These are phyloP conservation scores for Chytriomyces hyalinus DNA, from an alignment of 192 early-diverging fungal genomes.

Conservation along the genomic window DNA sequence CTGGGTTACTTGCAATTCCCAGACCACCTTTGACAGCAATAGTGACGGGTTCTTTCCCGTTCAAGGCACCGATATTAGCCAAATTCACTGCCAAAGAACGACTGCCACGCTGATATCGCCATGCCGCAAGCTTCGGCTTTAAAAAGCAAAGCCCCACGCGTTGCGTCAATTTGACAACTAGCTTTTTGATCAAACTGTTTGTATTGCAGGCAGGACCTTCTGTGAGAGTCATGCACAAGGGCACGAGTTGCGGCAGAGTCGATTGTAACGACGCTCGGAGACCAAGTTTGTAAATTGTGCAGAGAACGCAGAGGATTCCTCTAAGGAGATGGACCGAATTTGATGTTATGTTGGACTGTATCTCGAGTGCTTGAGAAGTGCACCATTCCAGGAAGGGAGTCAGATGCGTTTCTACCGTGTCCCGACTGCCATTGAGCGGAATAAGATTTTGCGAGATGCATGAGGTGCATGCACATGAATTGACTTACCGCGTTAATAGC, in stretches of 20 bases:
- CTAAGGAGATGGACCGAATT: slow-evolving; percentile 1
- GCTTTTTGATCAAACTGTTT: slow-evolving; percentile 80
- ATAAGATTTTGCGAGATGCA: neutral
- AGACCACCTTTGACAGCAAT: neutral
- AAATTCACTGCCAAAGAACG: slow-evolving; percentile 67
- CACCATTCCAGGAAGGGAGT: slow-evolving; percentile 77
- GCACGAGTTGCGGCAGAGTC: slow-evolving; percentile 43
- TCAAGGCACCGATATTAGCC: slow-evolving; percentile 5
- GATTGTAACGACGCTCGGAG: slow-evolving; percentile 68
- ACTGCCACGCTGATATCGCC: slow-evolving; percentile 75
- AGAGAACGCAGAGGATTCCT: slow-evolving; percentile 71
- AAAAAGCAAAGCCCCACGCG: slow-evolving; percentile 81
- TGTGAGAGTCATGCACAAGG: slow-evolving; percentile 32
- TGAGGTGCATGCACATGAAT: neutral
- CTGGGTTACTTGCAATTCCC: neutral
- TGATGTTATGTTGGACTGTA: neutral
- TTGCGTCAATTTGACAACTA: slow-evolving; percentile 82
- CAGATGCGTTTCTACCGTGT: slow-evolving; percentile 67
- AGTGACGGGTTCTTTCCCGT: neutral
- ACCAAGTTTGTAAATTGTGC: slow-evolving; percentile 71
- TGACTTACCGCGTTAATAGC: slow-evolving; percentile 71
- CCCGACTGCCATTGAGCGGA: slow-evolving; percentile 55
- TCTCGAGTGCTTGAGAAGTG: slow-evolving; percentile 34
- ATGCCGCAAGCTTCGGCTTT: slow-evolving; percentile 68
- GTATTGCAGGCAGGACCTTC: slow-evolving; percentile 48